phyloP scores from a whole-genome alignment of 495 filamentous ascomycete genomes.

The Penicillium steckii region DNA sequence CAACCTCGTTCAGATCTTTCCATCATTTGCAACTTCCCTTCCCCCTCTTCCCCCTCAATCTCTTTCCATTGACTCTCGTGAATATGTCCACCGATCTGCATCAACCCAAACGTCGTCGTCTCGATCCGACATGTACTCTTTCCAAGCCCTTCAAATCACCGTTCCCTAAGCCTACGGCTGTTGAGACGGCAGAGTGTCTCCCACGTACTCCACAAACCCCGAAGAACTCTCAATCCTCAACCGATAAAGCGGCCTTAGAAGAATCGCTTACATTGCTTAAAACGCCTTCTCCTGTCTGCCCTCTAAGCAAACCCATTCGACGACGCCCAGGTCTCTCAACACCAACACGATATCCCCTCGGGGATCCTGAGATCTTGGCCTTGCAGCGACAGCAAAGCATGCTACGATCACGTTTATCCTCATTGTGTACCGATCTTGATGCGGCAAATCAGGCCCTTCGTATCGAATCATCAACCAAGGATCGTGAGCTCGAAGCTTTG shows the following conservation, averaged over 20 bases:
- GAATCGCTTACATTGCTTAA: no score
- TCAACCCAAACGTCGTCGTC: constrained; percentile 55
- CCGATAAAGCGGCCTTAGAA: background rate
- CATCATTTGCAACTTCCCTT: background rate
- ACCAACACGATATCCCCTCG: constrained; percentile 4
- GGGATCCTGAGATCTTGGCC: constrained; percentile 21
- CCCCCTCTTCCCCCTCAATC: background rate
- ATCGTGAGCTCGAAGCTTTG: constrained; percentile 47
- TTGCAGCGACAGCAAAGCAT: constrained; percentile 34
- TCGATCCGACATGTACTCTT: constrained; percentile 51
- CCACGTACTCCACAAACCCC: constrained; percentile 2
- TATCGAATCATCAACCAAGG: constrained; percentile 45
- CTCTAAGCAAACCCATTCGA: constrained; percentile 1
- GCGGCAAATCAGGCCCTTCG: constrained; percentile 48
- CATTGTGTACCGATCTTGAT: constrained; percentile 42
- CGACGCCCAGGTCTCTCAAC: constrained; percentile 1
- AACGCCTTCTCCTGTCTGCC: background rate
- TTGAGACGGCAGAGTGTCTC: background rate
- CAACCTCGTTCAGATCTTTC: constrained; percentile 27
- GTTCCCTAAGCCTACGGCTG: constrained; percentile 36
- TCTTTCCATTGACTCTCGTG: background rate
- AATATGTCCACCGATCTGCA: background rate
- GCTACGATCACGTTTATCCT: constrained; percentile 32
- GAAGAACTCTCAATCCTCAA: background rate
- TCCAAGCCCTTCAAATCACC: constrained; percentile 70